Evolutionary conservation across 148 eudicot genomes (phyloP).

Genomic region (Diospyros lotus): DNA sequence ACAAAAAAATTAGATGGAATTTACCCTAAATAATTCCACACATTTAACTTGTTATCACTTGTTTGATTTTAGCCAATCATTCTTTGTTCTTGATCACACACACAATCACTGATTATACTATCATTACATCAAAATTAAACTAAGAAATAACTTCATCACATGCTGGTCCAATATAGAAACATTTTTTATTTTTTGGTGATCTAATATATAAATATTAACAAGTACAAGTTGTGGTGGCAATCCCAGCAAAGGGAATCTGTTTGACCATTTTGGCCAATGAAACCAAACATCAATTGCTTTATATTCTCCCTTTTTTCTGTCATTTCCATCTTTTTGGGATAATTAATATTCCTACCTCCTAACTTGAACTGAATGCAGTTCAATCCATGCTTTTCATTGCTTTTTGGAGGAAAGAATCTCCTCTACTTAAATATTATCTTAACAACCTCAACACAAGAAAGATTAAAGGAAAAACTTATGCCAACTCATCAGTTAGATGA

Average conservation of each 20-base stretch:
- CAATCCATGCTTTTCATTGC: background rate
- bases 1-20: too few species aligned
- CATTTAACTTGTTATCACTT: too few species aligned
- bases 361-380: background rate
- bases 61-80: too few species aligned
- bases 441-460: background rate
- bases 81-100: too few species aligned
- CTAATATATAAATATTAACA: background rate
- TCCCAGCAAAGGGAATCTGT: background rate
- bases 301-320: background rate
- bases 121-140: too few species aligned
- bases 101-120: too few species aligned
- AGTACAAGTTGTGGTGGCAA: background rate
- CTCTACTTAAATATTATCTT: background rate
- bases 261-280: background rate
- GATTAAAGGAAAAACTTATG: background rate
- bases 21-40: too few species aligned
- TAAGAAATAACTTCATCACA: too few species aligned
- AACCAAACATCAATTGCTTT: background rate
- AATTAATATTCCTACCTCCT: background rate
- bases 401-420: background rate
- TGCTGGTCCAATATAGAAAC: too few species aligned
- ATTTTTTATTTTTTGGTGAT: background rate
- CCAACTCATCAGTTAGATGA: too few species aligned
- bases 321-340: slow-evolving; percentile 1